These are phyloP conservation scores for Cymodocea nodosa DNA, from an alignment of 116 monocot species.

Conservation along the genomic window DNA sequence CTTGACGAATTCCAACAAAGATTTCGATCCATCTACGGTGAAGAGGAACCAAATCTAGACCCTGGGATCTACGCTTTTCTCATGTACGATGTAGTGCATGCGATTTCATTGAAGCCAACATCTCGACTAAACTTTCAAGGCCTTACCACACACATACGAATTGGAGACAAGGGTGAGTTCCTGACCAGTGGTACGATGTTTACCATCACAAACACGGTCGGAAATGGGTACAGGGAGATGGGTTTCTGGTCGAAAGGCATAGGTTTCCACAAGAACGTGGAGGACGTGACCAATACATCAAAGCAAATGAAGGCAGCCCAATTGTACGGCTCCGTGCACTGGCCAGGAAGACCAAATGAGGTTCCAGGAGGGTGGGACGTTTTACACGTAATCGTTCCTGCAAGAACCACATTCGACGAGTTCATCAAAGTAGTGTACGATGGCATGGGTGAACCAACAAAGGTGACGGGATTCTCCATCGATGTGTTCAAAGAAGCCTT, in stretches of 20 bases:
- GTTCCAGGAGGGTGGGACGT: slow-evolving; percentile 1
- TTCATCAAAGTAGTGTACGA: not conserved
- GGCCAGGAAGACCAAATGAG: not conserved
- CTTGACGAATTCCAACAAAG: slow-evolving; percentile 5
- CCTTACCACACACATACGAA: not conserved
- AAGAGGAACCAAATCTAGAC: not conserved
- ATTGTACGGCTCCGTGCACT: not conserved
- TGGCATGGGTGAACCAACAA: not conserved
- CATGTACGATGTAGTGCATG: slow-evolving; percentile 28
- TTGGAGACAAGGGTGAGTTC: not conserved
- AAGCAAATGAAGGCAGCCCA: not conserved
- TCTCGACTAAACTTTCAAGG: not conserved
- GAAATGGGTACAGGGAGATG: not conserved
- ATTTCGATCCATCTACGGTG: slow-evolving; percentile 5
- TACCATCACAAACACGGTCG: not conserved
- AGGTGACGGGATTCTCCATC: not conserved
- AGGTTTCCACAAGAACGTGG: not conserved
- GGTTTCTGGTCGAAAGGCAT: not conserved
- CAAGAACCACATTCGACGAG: not conserved
- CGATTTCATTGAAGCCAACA: slow-evolving; percentile 4
- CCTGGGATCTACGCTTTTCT: slow-evolving; percentile 11
- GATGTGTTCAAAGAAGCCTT: not conserved
- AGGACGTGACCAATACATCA: not conserved
- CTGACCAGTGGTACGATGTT: not conserved
- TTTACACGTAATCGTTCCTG: not conserved